Base-by-base conservation (phyloP, 139 green algal genomes). In the Chloropicon primus region DNA sequence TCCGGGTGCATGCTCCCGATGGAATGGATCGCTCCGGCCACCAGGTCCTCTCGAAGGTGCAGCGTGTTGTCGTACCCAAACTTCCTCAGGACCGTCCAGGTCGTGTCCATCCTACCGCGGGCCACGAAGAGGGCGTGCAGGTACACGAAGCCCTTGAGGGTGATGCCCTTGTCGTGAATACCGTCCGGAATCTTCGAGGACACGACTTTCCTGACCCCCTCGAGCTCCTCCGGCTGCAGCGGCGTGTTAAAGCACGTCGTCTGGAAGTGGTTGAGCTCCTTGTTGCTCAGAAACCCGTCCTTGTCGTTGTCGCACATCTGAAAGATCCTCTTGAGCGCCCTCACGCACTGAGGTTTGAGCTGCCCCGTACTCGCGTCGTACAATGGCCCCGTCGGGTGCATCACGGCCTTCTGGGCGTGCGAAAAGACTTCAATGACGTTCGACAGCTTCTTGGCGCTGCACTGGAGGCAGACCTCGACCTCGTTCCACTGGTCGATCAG, bases 41-140 rank as follows among this genome's bases (percentile, higher is more conserved):
- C 74, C 41, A 90, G 24, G 26, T 89, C 85, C 21, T 88, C 79
- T 2, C 74, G 72, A 25, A 96, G 81, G 24, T 78, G 77, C 53
- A 96, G 81, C 24, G 85, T 72, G 79, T 94, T 86, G 77, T 84
- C 87, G 82, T 96, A 96, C 27, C 91, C 92, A 80, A 92, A 95
- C 28, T 80, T 89, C 25, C 91, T 83, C 75, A 96, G 86, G 28
- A 96, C 91, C 73, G 90, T 85, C 93, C 93, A 97, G 2, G 89
- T 93, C 0, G 93, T 96, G 77, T 97, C 93, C 72, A 96, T 85
- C 27, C 93, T 84, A 2, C 92, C 93, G 0, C 89, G 80, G 82
- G 97, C 93, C 25, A 97, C 97, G 87, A 97, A 97, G 22, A 97
- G 85, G 26, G 92, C 89, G 78, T 97, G 90, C 73, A 97, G 87